Evolutionary conservation across 306 rosid genomes (phyloP).

Genomic region (Acacia melanoxylon): DNA sequence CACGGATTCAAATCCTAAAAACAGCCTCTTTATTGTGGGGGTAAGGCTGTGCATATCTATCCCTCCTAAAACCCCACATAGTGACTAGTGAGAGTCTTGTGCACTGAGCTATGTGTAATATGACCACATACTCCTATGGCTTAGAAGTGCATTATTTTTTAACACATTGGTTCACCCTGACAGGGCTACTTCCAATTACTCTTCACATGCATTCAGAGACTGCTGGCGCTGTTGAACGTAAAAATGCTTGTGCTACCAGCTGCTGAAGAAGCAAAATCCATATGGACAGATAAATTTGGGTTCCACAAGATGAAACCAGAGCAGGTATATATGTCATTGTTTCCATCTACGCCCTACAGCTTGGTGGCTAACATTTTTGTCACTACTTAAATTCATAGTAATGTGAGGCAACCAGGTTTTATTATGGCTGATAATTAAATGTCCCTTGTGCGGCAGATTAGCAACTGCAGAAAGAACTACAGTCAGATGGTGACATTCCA

Average conservation of each 20-base stretch:
- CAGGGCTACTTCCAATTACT: conserved; percentile 93
- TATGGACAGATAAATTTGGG: conserved; percentile 89
- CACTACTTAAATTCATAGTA: conserved; percentile 4
- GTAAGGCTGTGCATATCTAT: too few species aligned
- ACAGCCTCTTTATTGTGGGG: too few species aligned
- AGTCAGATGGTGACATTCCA: conserved; percentile 82
- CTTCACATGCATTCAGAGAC: conserved; percentile 81
- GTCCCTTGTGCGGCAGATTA: conserved; percentile 58
- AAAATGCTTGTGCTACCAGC: conserved; percentile 86
- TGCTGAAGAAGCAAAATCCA: conserved; percentile 90
- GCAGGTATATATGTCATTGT: conserved; percentile 46
- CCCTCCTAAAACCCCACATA: too few species aligned
- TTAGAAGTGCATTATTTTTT: neutral
- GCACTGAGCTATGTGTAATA: neutral
- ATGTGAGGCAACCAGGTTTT: conserved; percentile 18
- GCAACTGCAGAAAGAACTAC: conserved; percentile 70
- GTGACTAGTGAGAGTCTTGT: too few species aligned
- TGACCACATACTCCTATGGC: conserved; percentile 2
- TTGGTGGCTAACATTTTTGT: conserved; percentile 1
- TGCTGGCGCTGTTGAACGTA: conserved; percentile 72
- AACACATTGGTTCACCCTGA: conserved; percentile 6
- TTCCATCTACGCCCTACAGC: conserved; percentile 15
- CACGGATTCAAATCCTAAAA: too few species aligned
- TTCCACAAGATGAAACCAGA: conserved; percentile 74
- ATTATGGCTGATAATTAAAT: conserved; percentile 12